These are phyloP conservation scores for Infundibulicybe gibba DNA, from an alignment of 768 basidiomycete species.

Conservation along the genomic window DNA sequence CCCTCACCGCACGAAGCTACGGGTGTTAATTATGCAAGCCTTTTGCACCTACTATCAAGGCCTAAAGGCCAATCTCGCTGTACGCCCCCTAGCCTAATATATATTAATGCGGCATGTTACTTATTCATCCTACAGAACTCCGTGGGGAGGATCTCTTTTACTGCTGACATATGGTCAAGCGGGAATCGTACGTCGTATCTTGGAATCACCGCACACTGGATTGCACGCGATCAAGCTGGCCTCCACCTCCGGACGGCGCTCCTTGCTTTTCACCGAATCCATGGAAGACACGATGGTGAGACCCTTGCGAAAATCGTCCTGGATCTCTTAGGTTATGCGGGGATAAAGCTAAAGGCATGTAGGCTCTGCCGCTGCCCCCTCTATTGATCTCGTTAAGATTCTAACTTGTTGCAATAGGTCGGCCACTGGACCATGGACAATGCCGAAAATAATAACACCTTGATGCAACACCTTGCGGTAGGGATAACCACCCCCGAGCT, in stretches of 20 bases:
- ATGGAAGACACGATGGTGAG: constrained; percentile 15
- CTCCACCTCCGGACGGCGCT: constrained; percentile 9
- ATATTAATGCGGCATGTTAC: neutral
- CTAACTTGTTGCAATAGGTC: constrained; percentile 5
- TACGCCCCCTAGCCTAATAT: neutral
- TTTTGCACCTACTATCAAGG: neutral
- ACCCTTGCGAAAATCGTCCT: constrained; percentile 8
- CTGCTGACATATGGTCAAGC: too few species aligned
- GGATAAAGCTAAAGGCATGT: constrained; percentile 6
- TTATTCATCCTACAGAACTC: constrained; percentile 6
- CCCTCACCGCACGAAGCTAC: constrained; percentile 19
- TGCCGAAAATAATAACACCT: constrained; percentile 17
- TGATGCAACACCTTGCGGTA: constrained; percentile 11
- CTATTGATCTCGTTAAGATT: neutral
- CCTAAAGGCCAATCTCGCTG: neutral
- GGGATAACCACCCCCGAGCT: constrained; percentile 1
- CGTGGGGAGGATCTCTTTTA: constrained; percentile 12
- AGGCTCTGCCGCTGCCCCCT: neutral
- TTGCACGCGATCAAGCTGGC: constrained; percentile 8
- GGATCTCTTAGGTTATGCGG: constrained; percentile 8
- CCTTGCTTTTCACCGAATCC: constrained; percentile 14
- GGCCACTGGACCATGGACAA: constrained; percentile 17
- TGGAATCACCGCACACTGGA: constrained; percentile 15
- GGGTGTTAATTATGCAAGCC: constrained; percentile 13
- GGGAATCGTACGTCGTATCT: constrained; percentile 9